phyloP scores from a whole-genome alignment of 2,329 filamentous ascomycete genomes.

The Neonectria ditissima region DNA sequence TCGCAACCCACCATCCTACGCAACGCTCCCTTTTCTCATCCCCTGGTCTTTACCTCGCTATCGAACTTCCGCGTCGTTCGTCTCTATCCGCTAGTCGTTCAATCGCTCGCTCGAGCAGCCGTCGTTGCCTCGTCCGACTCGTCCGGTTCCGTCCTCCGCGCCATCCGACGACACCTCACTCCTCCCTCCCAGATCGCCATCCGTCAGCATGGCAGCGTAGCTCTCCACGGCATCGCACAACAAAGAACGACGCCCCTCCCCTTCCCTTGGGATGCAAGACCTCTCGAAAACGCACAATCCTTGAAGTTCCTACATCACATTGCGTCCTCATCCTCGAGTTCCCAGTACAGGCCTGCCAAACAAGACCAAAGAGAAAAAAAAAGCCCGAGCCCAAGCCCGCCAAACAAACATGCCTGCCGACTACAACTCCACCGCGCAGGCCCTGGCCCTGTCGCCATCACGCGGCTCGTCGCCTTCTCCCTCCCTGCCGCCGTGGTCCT shows the following conservation, averaged over 20 bases:
- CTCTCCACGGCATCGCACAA: not conserved
- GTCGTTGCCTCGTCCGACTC: not conserved
- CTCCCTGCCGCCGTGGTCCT: slow-evolving; percentile 45
- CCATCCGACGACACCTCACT: not conserved
- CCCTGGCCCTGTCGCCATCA: slow-evolving; percentile 58
- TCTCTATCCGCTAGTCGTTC: not conserved
- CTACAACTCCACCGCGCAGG: slow-evolving; percentile 62
- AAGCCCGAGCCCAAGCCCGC: not conserved
- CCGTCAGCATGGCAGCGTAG: slow-evolving; percentile 19
- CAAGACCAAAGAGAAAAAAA: not conserved
- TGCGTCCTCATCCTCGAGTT: not conserved
- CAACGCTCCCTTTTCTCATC: not conserved
- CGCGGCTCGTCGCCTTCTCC: slow-evolving; percentile 48
- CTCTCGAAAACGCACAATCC: not conserved
- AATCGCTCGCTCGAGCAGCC: not conserved
- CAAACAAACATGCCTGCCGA: slow-evolving; percentile 62
- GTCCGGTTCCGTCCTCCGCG: slow-evolving; percentile 1
- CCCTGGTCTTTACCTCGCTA: not conserved
- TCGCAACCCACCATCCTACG: not conserved
- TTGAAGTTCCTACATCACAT: not conserved
- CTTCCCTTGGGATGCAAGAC: not conserved
- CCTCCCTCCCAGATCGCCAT: not conserved
- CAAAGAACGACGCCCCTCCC: not conserved
- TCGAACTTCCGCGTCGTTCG: not conserved
- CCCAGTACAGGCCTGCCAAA: too few species aligned